phyloP scores from a whole-genome alignment of 495 filamentous ascomycete genomes.

The Halenospora varia region DNA sequence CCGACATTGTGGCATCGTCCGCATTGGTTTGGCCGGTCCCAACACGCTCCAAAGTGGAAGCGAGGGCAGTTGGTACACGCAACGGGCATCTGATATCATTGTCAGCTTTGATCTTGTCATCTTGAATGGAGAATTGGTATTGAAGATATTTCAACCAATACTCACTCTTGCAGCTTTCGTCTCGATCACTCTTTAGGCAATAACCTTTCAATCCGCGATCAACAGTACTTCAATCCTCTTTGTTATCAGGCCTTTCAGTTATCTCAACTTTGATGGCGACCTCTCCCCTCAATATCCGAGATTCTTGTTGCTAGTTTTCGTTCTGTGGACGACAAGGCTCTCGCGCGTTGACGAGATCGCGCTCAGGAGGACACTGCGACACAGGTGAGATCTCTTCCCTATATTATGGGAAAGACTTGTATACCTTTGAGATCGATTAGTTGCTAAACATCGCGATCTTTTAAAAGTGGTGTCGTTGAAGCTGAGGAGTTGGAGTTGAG shows the following conservation, averaged over 20 bases:
- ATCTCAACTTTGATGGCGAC: too few relatives aligned
- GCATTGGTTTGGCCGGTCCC: conserved; percentile 5
- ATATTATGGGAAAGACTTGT: too few relatives aligned
- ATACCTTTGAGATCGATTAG: neutral
- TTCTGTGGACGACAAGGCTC: too few relatives aligned
- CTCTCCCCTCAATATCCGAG: too few relatives aligned
- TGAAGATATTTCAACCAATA: conserved; percentile 8
- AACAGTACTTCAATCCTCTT: too few relatives aligned
- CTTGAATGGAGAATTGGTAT: neutral
- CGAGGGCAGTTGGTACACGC: conserved; percentile 15
- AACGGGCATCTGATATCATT: neutral
- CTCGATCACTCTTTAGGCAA: neutral
- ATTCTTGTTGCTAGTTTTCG: too few relatives aligned
- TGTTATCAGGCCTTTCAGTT: too few relatives aligned
- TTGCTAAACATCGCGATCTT: neutral
- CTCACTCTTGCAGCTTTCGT: neutral
- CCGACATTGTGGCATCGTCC: conserved; percentile 1
- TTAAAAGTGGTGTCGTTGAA: too few relatives aligned
- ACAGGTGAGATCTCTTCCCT: neutral
- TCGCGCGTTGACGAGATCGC: too few relatives aligned
- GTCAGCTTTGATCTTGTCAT: neutral
- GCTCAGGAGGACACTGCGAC: neutral
- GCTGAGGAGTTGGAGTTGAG: neutral
- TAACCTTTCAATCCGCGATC: too few relatives aligned
- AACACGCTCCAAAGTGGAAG: conserved; percentile 17